Conservation (phyloP, 2,329 filamentous ascomycete genomes). For the Microcyclosporella mali region DNA sequence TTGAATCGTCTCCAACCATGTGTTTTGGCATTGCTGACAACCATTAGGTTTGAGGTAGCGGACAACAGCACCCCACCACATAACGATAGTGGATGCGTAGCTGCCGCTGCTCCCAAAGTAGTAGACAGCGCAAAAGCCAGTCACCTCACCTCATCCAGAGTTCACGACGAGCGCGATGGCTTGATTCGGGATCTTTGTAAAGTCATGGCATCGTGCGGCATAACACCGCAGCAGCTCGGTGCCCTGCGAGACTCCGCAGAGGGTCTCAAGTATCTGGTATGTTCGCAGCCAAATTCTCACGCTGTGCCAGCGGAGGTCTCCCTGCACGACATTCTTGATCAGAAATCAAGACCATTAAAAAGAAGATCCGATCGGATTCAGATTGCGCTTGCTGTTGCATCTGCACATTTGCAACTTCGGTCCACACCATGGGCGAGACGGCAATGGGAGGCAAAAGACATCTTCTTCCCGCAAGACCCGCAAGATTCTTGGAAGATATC, state of each 20-base stretch:
- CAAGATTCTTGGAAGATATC: background rate
- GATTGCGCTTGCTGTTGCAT: slow-evolving; percentile 12
- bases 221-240: slow-evolving; percentile 4
- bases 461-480: slow-evolving; percentile 7
- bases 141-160: too few species aligned
- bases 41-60: too few species aligned
- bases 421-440: slow-evolving; percentile 13
- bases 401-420: slow-evolving; percentile 13
- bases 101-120: too few species aligned
- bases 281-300: slow-evolving; percentile 7
- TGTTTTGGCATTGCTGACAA: too few species aligned
- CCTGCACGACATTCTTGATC: background rate
- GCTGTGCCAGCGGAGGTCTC: slow-evolving; percentile 4
- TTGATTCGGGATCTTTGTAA: slow-evolving; percentile 10
- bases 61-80: too few species aligned
- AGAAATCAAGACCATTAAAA: background rate
- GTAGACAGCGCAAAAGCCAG: too few species aligned
- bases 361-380: slow-evolving; percentile 1
- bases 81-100: too few species aligned
- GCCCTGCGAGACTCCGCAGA: slow-evolving; percentile 1
- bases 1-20: too few species aligned
- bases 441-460: slow-evolving; percentile 14
- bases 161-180: too few species aligned
- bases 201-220: slow-evolving; percentile 6
- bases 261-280: slow-evolving; percentile 8